Base-by-base conservation (phyloP, 371 early-diverging fungal species). In the Batkoa obscura region DNA sequence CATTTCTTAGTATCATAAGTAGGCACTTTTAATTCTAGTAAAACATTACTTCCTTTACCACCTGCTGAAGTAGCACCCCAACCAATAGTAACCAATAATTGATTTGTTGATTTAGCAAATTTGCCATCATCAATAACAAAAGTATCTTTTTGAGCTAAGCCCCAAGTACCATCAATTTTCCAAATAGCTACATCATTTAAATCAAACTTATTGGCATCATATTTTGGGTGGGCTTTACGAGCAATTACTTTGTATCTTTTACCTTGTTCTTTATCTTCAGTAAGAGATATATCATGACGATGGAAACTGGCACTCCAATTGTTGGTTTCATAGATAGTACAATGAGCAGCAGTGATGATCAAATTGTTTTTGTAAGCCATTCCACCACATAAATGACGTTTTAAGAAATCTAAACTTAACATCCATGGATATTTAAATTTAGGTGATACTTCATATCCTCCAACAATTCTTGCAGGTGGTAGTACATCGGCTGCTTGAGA, bases 331-430 rank as follows among this genome's bases (percentile, higher is more conserved):
- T 35, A 17, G 23, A 43, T 15, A 13, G 46, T 46, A 15, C 56
- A 55, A 30, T 55, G 56, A 15, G 45, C 56, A 33, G 56, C 56
- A 9, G 56, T 55, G 1, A 55, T 12, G 8, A 55, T 35, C 10
- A 33, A 33, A 2, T 55, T 33, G 1, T 43, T 6, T 3, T 45
- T 45, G 45, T 33, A 15, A 23, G 46, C 5, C 10, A 37, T 46
- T 4, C 56, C 56, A 9, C 56, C 56, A 36, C 56, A 55, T n/a
- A 31, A 9, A 35, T 55, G 56, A 1, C 12, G 3, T 1, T 17
- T 35, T 8, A 34, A 10, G 5, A 32, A 12, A 2, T 43, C 30
- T n/a, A 55, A 17, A 9, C 13, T 34, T n/a, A 36, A 35, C 46
- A 55, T 55, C 4, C 13, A 5, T 12, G 43, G 46, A 32, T 55